Percentiles rank a stretch among this genome's conserved stretches.
Evolutionary conservation across 345 rosid genomes (phyloP).

Genomic region (Heritiera fomes): DNA sequence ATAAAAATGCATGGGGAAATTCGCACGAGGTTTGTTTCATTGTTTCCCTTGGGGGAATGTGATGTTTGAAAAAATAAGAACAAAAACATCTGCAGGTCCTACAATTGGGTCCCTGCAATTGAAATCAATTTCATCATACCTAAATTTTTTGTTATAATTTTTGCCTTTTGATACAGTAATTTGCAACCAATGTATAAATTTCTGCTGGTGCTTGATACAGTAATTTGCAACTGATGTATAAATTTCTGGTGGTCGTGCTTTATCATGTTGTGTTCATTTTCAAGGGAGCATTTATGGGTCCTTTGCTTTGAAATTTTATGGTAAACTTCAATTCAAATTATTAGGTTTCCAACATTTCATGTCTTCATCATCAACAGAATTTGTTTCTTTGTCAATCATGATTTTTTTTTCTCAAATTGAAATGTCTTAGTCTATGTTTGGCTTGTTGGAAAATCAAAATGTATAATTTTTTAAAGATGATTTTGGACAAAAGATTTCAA

Average conservation of each 20-base stretch:
- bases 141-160: not conserved
- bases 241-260: not conserved
- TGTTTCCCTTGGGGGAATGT: too few relatives aligned
- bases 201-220: not conserved
- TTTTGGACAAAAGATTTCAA: too few relatives aligned
- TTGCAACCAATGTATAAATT: not conserved
- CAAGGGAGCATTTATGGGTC: slow-evolving; percentile 13
- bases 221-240: not conserved
- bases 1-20: too few relatives aligned
- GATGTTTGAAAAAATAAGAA: not conserved
- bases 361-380: not conserved
- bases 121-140: not conserved
- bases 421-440: too few relatives aligned
- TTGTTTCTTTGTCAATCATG: not conserved
- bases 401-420: not conserved
- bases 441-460: too few relatives aligned
- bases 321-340: slow-evolving; percentile 4
- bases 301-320: slow-evolving; percentile 6
- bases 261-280: not conserved
- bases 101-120: too few relatives aligned
- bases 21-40: too few relatives aligned
- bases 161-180: not conserved
- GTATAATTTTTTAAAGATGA: too few relatives aligned
- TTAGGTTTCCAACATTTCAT: slow-evolving; percentile 19
- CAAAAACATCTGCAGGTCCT: not conserved